These are phyloP conservation scores for Casuarina glauca DNA, from an alignment of 306 rosid genomes.

Conservation along the genomic window DNA sequence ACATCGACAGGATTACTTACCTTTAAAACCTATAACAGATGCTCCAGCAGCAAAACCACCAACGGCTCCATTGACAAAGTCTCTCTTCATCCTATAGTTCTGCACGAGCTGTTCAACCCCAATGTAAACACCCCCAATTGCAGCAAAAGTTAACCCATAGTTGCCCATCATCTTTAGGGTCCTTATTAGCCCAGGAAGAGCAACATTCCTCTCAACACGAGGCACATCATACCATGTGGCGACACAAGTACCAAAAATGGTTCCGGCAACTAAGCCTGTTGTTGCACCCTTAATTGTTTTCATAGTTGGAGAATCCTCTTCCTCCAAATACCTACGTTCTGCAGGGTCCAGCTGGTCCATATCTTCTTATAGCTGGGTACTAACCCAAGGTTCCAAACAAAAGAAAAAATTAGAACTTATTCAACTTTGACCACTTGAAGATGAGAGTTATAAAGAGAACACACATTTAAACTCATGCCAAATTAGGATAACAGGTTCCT, in stretches of 20 bases:
- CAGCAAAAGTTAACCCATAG: conserved; percentile 88
- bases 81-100: conserved; percentile 81
- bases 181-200: conserved; percentile 89
- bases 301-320: conserved; percentile 64
- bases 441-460: background rate
- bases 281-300: conserved; percentile 90
- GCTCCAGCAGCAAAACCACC: conserved; percentile 98
- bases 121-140: conserved; percentile 92
- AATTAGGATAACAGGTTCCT: background rate
- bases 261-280: conserved; percentile 75
- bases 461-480: background rate
- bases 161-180: conserved; percentile 94
- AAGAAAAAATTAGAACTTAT: conserved; percentile 6
- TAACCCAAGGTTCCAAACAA: conserved; percentile 14
- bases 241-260: conserved; percentile 81
- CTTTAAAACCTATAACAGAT: conserved; percentile 83
- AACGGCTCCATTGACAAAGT: conserved; percentile 88
- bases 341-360: conserved; percentile 68
- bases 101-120: conserved; percentile 89
- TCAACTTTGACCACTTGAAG: background rate
- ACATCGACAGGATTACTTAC: conserved; percentile 39
- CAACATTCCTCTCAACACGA: conserved; percentile 94
- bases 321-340: conserved; percentile 92
- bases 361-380: conserved; percentile 30
- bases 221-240: conserved; percentile 97